These are phyloP conservation scores for Plasmodium billcollinsi DNA, from an alignment of 169 alveolate species.

Conservation along the genomic window DNA sequence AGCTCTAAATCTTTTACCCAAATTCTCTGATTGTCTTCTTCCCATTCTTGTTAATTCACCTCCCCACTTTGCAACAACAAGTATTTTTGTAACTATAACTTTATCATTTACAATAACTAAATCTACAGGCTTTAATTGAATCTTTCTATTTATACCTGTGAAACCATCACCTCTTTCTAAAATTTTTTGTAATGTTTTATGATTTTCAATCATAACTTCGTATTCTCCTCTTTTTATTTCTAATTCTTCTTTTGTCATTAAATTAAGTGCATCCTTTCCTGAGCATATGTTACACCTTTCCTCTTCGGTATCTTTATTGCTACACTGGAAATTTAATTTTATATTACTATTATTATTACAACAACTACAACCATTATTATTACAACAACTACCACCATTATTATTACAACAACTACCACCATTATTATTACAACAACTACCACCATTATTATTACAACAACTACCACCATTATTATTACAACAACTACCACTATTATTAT, in stretches of 20 bases:
- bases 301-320: too few relatives aligned
- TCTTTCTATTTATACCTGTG: conserved; percentile 96
- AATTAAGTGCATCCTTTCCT: background rate
- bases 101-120: conserved; percentile 76
- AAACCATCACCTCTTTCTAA: conserved; percentile 94
- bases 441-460: too few relatives aligned
- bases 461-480: background rate
- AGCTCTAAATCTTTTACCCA: conserved; percentile 92
- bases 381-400: background rate
- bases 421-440: too few relatives aligned
- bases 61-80: conserved; percentile 99
- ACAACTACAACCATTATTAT: too few relatives aligned
- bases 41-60: conserved; percentile 98
- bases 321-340: background rate
- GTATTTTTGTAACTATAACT: conserved; percentile 84
- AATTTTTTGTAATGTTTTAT: conserved; percentile 88
- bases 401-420: background rate
- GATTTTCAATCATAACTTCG: conserved; percentile 79
- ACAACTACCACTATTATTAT: background rate
- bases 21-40: conserved; percentile 93
- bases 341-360: background rate
- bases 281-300: background rate
- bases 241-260: conserved; percentile 43
- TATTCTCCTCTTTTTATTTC: conserved; percentile 58
- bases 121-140: conserved; percentile 92